phyloP scores from a whole-genome alignment of 176 grass and related monocot species.

The Phyllostachys edulis region DNA sequence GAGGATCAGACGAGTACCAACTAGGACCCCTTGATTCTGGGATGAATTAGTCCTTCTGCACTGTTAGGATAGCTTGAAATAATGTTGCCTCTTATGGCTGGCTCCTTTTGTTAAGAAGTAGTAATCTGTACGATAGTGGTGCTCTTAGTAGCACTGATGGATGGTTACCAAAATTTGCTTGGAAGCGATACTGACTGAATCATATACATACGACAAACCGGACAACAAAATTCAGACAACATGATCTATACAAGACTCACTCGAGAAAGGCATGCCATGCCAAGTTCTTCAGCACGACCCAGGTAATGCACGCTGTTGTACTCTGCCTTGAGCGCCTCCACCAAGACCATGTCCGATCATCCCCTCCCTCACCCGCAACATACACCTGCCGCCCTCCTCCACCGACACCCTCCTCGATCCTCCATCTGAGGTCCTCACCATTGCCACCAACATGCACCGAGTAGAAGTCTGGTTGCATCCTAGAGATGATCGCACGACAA shows the following conservation, averaged over 20 bases:
- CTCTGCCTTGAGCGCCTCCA: conserved; percentile 53
- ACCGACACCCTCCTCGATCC: conserved; percentile 38
- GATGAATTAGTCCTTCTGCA: neutral
- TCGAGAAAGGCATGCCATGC: neutral
- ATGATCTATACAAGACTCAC: neutral
- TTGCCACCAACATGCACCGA: conserved; percentile 42
- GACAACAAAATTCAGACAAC: neutral
- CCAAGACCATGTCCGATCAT: conserved; percentile 19
- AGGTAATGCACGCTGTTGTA: conserved; percentile 16
- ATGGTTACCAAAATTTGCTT: neutral
- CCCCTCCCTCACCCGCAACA: conserved; percentile 47
- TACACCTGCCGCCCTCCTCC: conserved; percentile 56
- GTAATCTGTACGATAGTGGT: neutral
- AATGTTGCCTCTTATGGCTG: neutral
- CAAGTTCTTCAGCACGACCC: neutral
- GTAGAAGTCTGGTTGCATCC: conserved; percentile 62
- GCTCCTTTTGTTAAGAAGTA: neutral
- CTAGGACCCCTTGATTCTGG: neutral
- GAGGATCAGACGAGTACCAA: conserved; percentile 21
- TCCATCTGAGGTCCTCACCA: conserved; percentile 23
- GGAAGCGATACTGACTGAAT: neutral
- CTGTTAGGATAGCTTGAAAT: conserved; percentile 30
- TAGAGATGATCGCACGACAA: conserved; percentile 53
- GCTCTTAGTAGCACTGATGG: neutral
- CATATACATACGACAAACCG: neutral